Evolutionary conservation across 2,329 filamentous ascomycete genomes (phyloP).

Genomic region (Acrocalymma vagum): DNA sequence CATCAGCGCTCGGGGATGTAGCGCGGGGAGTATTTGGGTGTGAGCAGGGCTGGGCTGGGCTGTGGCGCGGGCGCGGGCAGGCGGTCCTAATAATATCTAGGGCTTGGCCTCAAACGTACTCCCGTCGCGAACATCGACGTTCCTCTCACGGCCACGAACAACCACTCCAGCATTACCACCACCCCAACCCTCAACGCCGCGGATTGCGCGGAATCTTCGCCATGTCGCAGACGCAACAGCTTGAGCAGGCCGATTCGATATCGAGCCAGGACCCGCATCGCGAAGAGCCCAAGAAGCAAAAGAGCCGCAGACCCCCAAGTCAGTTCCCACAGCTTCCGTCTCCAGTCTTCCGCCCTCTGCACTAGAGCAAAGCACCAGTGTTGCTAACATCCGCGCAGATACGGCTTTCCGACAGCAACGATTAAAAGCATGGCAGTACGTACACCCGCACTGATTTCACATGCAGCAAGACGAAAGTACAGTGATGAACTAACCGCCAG

Average conservation of each 20-base stretch:
- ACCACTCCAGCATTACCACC: conserved; percentile 21
- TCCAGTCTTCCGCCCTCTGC: too few relatives aligned
- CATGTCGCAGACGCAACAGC: conserved; percentile 57
- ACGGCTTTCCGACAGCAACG: conserved; percentile 97
- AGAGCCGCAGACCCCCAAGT: conserved; percentile 93
- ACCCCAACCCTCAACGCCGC: conserved; percentile 29
- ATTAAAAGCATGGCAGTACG: conserved; percentile 98
- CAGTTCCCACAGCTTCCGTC: conserved; percentile 47
- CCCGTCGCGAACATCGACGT: conserved; percentile 21
- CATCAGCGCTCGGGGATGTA: conserved; percentile 12
- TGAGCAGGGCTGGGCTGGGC: too few relatives aligned
- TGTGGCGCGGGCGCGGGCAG: conserved; percentile 28
- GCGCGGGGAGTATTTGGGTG: too few relatives aligned
- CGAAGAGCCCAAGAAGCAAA: conserved; percentile 68
- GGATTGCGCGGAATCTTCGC: conserved; percentile 39
- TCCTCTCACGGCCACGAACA: too few relatives aligned
- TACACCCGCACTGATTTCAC: conserved; percentile 27
- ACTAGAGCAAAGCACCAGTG: conserved; percentile 11
- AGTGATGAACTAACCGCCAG: conserved; percentile 47
- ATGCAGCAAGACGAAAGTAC: neutral
- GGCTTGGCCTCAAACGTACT: conserved; percentile 27
- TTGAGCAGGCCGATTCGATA: conserved; percentile 54
- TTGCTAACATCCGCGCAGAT: conserved; percentile 63
- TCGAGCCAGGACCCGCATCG: conserved; percentile 52
- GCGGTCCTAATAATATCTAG: conserved; percentile 11